Evolutionary conservation across 441 rosid species (phyloP).

Genomic region (Monsonia emarginata): DNA sequence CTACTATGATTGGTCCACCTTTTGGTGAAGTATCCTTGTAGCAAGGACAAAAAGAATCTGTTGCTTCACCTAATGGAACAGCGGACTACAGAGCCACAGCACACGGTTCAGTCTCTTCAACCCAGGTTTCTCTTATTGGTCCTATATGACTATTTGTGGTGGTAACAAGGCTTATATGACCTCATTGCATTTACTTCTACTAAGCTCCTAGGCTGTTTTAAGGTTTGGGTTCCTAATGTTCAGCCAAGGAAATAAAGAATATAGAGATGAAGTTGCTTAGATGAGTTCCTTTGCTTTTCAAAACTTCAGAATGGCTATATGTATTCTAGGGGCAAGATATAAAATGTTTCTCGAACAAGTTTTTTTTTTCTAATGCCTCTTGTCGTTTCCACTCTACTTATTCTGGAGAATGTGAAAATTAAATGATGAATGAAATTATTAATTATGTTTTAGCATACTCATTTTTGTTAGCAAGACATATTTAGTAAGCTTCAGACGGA

Average conservation of each 20-base stretch:
- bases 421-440: background rate
- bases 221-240: background rate
- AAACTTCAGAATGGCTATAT: background rate
- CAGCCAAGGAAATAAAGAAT: background rate
- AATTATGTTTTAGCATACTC: too few relatives aligned
- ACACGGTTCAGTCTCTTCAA: background rate
- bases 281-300: background rate
- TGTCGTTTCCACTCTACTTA: background rate
- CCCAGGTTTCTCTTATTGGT: background rate
- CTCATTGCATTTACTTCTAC: too few relatives aligned
- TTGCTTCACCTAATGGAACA: background rate
- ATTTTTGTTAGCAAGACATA: background rate
- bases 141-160: too few relatives aligned
- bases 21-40: background rate
- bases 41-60: background rate
- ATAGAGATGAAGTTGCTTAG: background rate
- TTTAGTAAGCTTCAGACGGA: too few relatives aligned
- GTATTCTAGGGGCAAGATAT: background rate
- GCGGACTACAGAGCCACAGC: background rate
- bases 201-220: background rate
- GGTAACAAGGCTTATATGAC: too few relatives aligned
- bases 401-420: background rate
- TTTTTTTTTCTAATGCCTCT: background rate
- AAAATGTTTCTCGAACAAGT: background rate
- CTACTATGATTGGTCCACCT: background rate